A percentile compares a stretch with the other conserved stretches of the same genome.
phyloP scores from a whole-genome alignment of 306 rosid genomes.

The Prosopis cineraria region DNA sequence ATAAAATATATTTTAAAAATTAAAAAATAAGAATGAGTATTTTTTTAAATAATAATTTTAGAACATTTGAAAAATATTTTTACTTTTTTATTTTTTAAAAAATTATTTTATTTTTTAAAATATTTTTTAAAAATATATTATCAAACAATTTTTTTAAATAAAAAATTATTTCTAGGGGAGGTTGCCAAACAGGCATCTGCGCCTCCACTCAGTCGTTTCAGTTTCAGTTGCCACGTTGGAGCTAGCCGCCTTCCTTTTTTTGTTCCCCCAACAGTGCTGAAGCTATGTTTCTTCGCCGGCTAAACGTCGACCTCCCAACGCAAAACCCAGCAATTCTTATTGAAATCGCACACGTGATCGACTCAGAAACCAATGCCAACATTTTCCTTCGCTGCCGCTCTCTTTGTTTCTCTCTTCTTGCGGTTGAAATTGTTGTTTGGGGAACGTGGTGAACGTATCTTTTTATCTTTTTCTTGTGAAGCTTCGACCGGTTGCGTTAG shows the following conservation, averaged over 20 bases:
- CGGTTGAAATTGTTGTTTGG: neutral
- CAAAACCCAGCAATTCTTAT: conserved; percentile 27
- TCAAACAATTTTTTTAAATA: no score
- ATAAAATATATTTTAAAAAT: no score
- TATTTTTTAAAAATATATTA: no score
- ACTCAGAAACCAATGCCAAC: neutral
- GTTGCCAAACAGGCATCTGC: no score
- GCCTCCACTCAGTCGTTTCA: neutral
- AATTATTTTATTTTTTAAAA: no score
- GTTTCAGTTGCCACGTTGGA: conserved; percentile 5
- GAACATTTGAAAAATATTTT: no score
- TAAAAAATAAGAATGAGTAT: no score
- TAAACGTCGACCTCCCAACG: conserved; percentile 32
- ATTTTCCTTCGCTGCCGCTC: neutral
- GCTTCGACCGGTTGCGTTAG: neutral
- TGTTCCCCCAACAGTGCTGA: neutral
- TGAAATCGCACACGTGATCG: conserved; percentile 9
- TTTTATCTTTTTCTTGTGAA: neutral
- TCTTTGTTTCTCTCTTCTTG: neutral
- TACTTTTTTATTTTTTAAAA: no score
- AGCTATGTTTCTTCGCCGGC: neutral
- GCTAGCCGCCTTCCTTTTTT: conserved; percentile 35
- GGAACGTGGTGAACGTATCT: neutral
- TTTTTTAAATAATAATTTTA: no score
- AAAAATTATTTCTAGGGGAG: no score